Evolutionary conservation across 176 grass and related monocot species (phyloP).

Genomic region (Oryza nivara): DNA sequence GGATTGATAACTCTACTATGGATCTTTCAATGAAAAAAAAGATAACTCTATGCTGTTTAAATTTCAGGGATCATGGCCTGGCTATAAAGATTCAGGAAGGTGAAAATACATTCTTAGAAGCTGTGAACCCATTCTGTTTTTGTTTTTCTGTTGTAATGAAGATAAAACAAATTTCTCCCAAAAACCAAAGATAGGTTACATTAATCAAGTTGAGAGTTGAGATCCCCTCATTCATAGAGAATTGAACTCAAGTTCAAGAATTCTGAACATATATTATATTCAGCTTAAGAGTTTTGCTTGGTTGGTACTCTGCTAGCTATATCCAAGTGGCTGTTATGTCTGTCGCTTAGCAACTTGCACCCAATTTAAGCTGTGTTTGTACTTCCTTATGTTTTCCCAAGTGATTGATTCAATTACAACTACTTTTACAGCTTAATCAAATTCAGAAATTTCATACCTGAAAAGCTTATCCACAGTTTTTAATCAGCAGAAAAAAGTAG

Average conservation of each 20-base stretch:
- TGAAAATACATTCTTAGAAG: background rate
- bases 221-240: background rate
- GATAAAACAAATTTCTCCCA: background rate
- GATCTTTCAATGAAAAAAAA: too few species aligned
- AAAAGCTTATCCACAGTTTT: background rate
- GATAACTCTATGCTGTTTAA: background rate
- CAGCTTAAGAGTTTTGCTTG: constrained; percentile 22
- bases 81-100: background rate
- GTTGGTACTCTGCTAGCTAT: background rate
- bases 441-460: background rate
- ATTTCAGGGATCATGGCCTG: background rate
- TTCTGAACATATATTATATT: background rate
- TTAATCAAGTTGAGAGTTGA: background rate
- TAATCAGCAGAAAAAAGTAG: background rate
- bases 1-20: background rate
- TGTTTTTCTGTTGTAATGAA: background rate
- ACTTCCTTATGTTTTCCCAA: constrained; percentile 4
- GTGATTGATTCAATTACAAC: background rate
- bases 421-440: constrained; percentile 5
- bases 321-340: constrained; percentile 6
- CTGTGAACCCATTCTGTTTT: background rate
- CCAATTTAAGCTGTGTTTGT: background rate
- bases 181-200: constrained; percentile 8
- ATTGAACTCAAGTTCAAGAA: background rate
- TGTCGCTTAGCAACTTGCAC: constrained; percentile 11